Percentiles rank a stretch among this genome's conserved stretches.
These are phyloP conservation scores for Lachancea waltii DNA, from an alignment of 805 yeast genomes.

Conservation along the genomic window DNA sequence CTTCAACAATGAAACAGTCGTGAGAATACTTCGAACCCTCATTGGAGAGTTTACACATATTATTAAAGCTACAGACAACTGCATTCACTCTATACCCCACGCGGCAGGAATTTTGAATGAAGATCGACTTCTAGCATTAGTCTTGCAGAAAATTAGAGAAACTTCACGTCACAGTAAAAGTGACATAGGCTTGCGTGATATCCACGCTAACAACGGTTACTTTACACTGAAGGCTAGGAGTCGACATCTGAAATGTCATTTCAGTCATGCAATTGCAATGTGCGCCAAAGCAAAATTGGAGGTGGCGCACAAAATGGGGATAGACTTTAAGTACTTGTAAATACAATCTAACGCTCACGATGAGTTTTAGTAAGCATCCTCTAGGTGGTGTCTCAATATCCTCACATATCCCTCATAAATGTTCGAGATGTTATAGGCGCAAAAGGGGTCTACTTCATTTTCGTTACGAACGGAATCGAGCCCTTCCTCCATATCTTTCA, in stretches of 20 bases:
- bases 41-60: slow-evolving; percentile 23
- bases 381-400: slow-evolving; percentile 14
- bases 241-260: slow-evolving; percentile 37
- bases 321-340: slow-evolving; percentile 20
- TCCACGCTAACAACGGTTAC: slow-evolving; percentile 64
- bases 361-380: slow-evolving; percentile 1
- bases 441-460: slow-evolving; percentile 4
- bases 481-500: not conserved
- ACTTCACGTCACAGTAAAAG: slow-evolving; percentile 37
- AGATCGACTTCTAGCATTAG: slow-evolving; percentile 33
- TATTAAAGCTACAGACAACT: slow-evolving; percentile 15
- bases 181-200: slow-evolving; percentile 36
- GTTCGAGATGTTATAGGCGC: slow-evolving; percentile 12
- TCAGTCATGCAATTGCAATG: slow-evolving; percentile 41
- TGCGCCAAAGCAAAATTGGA: slow-evolving; percentile 38
- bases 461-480: not conserved
- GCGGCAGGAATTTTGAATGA: slow-evolving; percentile 22
- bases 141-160: slow-evolving; percentile 27
- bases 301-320: slow-evolving; percentile 15
- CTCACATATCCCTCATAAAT: slow-evolving; percentile 19
- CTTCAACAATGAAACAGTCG: slow-evolving; percentile 8
- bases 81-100: slow-evolving; percentile 20
- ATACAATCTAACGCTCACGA: slow-evolving; percentile 2
- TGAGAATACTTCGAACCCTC: slow-evolving; percentile 11
- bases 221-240: slow-evolving; percentile 44